These are phyloP conservation scores for Plasmodium sp. DNA, from an alignment of 169 alveolate genomes.

Conservation along the genomic window DNA sequence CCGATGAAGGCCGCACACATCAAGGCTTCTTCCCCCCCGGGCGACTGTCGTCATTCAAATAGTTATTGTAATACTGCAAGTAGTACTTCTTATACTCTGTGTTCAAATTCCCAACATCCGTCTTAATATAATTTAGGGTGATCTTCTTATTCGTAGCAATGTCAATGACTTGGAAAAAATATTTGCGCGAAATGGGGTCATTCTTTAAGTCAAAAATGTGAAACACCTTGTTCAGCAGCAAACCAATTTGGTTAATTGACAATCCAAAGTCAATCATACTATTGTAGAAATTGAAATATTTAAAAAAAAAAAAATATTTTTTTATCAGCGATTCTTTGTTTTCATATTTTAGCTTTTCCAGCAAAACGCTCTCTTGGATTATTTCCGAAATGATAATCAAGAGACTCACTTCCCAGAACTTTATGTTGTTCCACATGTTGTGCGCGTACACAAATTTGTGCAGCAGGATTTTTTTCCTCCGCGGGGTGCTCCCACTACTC, in stretches of 20 bases:
- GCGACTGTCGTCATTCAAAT: constrained; percentile 28
- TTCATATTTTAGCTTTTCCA: constrained; percentile 58
- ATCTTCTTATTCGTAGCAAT: constrained; percentile 66
- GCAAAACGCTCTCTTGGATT: constrained; percentile 46
- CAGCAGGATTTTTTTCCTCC: constrained; percentile 13
- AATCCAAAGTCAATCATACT: constrained; percentile 61
- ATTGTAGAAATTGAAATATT: constrained; percentile 49
- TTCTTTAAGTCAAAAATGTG: constrained; percentile 47
- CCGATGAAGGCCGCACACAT: background rate
- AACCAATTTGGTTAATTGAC: constrained; percentile 46
- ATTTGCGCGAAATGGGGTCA: constrained; percentile 56
- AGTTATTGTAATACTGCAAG: constrained; percentile 52
- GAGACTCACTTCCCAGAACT: constrained; percentile 59
- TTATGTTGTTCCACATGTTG: constrained; percentile 48
- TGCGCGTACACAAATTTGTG: constrained; percentile 54
- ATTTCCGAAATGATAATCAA: constrained; percentile 58
- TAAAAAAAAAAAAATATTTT: constrained; percentile 61
- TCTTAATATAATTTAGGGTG: constrained; percentile 57
- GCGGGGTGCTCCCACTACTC: background rate
- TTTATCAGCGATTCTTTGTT: constrained; percentile 59
- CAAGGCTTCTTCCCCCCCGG: background rate
- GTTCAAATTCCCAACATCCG: constrained; percentile 27
- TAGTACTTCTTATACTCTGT: constrained; percentile 57
- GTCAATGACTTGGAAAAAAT: constrained; percentile 44
- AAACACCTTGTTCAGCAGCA: constrained; percentile 41